These are phyloP conservation scores for Microcera coccophila DNA, from an alignment of 2,329 filamentous ascomycete species.

Conservation along the genomic window DNA sequence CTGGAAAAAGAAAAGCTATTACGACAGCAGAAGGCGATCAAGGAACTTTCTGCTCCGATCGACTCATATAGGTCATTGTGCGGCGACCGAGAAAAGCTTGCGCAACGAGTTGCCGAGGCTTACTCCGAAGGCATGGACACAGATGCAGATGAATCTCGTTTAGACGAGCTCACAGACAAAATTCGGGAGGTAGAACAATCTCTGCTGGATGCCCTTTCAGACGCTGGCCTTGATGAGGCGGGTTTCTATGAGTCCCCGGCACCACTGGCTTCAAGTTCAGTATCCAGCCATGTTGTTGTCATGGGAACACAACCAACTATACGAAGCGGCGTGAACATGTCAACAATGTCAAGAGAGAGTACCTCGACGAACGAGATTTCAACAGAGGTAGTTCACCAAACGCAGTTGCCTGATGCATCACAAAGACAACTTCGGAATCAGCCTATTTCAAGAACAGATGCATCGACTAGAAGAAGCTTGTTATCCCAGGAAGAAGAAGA, in stretches of 20 bases:
- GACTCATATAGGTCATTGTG: conserved; percentile 41
- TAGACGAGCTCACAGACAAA: conserved; percentile 46
- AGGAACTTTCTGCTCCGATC: conserved; percentile 39
- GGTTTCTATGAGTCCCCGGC: conserved; percentile 33
- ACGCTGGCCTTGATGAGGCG: conserved; percentile 44
- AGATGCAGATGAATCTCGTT: conserved; percentile 46
- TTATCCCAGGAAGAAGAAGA: conserved; percentile 25
- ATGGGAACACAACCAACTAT: conserved; percentile 42
- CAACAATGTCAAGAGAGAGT: conserved; percentile 32
- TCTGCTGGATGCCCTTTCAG: conserved; percentile 40
- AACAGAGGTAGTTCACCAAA: conserved; percentile 51
- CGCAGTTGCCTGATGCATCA: conserved; percentile 39
- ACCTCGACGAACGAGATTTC: conserved; percentile 30
- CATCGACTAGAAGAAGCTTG: conserved; percentile 18
- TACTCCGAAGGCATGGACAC: conserved; percentile 51
- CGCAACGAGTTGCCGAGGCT: conserved; percentile 45
- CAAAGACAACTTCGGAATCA: conserved; percentile 23
- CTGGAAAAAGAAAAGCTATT: conserved; percentile 46
- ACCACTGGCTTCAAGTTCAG: conserved; percentile 8
- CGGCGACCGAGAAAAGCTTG: conserved; percentile 43
- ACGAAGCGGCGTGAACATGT: conserved; percentile 30
- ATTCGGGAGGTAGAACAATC: conserved; percentile 42
- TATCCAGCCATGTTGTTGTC: conserved; percentile 31
- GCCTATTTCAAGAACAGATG: conserved; percentile 15
- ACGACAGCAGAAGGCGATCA: conserved; percentile 44